phyloP scores from a whole-genome alignment of 2,329 filamentous ascomycete genomes.

The Aspergillus nomiae region DNA sequence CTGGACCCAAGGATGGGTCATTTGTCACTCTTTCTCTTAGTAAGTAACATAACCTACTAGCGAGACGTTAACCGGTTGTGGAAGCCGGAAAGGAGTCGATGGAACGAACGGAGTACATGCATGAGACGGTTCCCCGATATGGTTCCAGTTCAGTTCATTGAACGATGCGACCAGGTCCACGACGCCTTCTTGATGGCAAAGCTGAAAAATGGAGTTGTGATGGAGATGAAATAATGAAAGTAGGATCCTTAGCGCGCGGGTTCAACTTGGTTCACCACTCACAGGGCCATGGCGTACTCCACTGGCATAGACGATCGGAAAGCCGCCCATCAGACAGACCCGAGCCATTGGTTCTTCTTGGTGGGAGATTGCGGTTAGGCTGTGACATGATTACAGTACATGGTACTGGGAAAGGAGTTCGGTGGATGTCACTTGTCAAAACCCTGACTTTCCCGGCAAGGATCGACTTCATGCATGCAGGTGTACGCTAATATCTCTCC shows the following conservation, averaged over 20 bases:
- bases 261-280: slow-evolving; percentile 18
- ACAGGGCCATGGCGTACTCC: slow-evolving; percentile 12
- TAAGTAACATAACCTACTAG: background rate
- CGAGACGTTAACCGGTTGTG: background rate
- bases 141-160: background rate
- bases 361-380: slow-evolving; percentile 2
- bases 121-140: background rate
- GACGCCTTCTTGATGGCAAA: background rate
- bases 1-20: slow-evolving; percentile 11
- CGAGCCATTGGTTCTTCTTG: slow-evolving; percentile 17
- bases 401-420: background rate
- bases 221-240: slow-evolving; percentile 5
- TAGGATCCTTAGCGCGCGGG: slow-evolving; percentile 6
- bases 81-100: background rate
- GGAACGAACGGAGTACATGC: background rate
- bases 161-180: background rate
- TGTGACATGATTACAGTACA: slow-evolving; percentile 1
- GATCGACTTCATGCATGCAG: background rate
- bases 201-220: slow-evolving; percentile 15
- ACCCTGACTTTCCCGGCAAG: background rate
- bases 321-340: slow-evolving; percentile 12
- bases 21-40: background rate
- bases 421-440: slow-evolving; percentile 1
- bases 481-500: background rate
- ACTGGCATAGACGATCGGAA: slow-evolving; percentile 21